Base-by-base conservation (phyloP, 2,329 filamentous ascomycete species). In the Fusarium sp. region DNA sequence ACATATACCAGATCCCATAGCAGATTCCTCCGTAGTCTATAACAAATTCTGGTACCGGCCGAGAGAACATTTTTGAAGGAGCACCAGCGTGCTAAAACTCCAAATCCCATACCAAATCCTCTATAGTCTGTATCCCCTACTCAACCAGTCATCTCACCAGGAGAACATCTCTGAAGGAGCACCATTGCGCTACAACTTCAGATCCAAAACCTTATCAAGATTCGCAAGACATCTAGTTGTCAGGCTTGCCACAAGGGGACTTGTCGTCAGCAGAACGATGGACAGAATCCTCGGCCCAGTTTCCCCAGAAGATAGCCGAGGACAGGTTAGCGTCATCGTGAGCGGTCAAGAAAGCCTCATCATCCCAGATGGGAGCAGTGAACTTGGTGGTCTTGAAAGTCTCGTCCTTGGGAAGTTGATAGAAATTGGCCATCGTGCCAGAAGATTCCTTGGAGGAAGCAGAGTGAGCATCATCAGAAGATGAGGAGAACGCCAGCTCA, bases 121-220 rank as follows among this genome's bases (percentile, higher is more conserved):
- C 17, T 20, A 9, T 20, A 20, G 17, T 12, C 2, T 22, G 13
- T 52, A 9, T 7, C 18, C 2, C 9, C 4, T 27, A n/a, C 22
- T 1, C 2, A 10, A 27, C 12, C 1, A 27, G 6, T 27, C 10
- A 0, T 27, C 13, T 17, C 10, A 17, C 20, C 13, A 9, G 27
- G 33, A 12, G 27, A 1, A 4, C 10, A 12, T 38, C 15, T 17
- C 13, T 18, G 33, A 17, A 13, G 7, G 49, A 39, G 49, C 49
- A 15, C 22, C 29, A 31, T 29, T 3, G 2, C 13, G 25, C 15
- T 29, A 18, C 15, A 22, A 22, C 50, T 17, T 17, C 7, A 14
- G 14, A 17, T 18, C 11, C 2, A 31, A 31, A 20, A 5, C 11
- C 7, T 1, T 3, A 13, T 11, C 14, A 31, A 22, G 1, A 15